These are phyloP conservation scores for Ailanthus altissimus DNA, from an alignment of 345 rosid species.

Conservation along the genomic window DNA sequence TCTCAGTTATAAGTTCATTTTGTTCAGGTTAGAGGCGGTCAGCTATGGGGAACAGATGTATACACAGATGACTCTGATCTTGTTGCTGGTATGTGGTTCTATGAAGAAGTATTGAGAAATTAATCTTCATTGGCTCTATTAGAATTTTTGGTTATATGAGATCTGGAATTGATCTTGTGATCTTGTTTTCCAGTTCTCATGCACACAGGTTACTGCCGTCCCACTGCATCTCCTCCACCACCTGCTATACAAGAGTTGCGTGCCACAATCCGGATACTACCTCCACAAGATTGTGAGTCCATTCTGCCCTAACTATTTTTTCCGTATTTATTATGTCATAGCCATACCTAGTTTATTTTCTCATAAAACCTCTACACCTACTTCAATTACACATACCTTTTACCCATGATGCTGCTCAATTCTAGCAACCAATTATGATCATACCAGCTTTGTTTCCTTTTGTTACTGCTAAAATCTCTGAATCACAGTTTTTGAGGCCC, in stretches of 20 bases:
- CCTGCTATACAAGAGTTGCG: constrained; percentile 91
- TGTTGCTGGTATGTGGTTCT: constrained; percentile 76
- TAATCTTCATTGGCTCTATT: background rate
- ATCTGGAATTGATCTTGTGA: constrained; percentile 25
- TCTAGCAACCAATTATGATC: background rate
- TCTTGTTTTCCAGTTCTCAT: constrained; percentile 75
- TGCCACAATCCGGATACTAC: constrained; percentile 77
- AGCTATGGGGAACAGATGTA: constrained; percentile 97
- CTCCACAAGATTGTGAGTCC: constrained; percentile 89
- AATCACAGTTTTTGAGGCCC: background rate
- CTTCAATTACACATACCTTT: background rate
- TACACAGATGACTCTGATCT: constrained; percentile 98
- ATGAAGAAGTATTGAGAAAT: background rate
- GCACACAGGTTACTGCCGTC: constrained; percentile 99
- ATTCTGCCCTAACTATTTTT: background rate
- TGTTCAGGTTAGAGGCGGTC: constrained; percentile 94
- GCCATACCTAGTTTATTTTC: background rate
- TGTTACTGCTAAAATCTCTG: too few relatives aligned
- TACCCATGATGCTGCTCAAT: background rate
- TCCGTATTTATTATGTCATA: background rate
- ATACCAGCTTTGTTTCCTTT: too few relatives aligned
- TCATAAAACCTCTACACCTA: background rate
- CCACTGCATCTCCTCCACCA: constrained; percentile 96
- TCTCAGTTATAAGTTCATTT: constrained; percentile 22
- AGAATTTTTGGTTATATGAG: background rate